These are phyloP conservation scores for Didymella segeticola DNA, from an alignment of 2,329 filamentous ascomycete species.

Conservation along the genomic window DNA sequence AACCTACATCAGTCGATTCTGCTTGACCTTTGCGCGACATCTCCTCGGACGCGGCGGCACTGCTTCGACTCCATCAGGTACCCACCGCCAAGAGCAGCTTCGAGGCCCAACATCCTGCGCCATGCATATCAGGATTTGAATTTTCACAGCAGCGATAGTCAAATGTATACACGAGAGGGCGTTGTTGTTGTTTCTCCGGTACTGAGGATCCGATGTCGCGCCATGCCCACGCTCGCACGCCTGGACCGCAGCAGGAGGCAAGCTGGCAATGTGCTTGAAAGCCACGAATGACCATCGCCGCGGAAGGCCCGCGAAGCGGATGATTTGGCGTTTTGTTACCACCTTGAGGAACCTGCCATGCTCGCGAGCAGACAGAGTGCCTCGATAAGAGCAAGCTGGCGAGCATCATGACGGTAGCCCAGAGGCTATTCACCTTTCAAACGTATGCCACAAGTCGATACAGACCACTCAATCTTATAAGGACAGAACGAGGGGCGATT, in stretches of 20 bases:
- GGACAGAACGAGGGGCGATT: neutral
- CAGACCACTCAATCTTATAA: neutral
- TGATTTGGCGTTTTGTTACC: neutral
- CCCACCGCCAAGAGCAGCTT: slow-evolving; percentile 12
- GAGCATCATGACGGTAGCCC: slow-evolving; percentile 16
- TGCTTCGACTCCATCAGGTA: slow-evolving; percentile 3
- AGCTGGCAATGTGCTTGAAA: neutral
- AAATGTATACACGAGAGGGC: neutral
- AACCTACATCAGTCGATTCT: too few relatives aligned
- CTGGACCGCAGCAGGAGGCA: neutral
- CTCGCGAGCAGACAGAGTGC: neutral
- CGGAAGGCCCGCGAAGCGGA: neutral
- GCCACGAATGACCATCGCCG: slow-evolving; percentile 10
- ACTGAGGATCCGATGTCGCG: slow-evolving; percentile 21
- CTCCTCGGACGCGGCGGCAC: slow-evolving; percentile 9
- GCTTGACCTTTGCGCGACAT: neutral
- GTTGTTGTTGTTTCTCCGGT: slow-evolving; percentile 18
- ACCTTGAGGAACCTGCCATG: neutral
- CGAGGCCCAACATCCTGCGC: slow-evolving; percentile 4
- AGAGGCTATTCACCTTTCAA: slow-evolving; percentile 1
- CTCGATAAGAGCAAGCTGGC: neutral
- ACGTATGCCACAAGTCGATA: neutral
- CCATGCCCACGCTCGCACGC: slow-evolving; percentile 15
- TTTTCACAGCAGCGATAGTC: neutral
- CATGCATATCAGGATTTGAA: neutral